Conservation (phyloP, 441 rosid genomes). For the Croton setiger region DNA sequence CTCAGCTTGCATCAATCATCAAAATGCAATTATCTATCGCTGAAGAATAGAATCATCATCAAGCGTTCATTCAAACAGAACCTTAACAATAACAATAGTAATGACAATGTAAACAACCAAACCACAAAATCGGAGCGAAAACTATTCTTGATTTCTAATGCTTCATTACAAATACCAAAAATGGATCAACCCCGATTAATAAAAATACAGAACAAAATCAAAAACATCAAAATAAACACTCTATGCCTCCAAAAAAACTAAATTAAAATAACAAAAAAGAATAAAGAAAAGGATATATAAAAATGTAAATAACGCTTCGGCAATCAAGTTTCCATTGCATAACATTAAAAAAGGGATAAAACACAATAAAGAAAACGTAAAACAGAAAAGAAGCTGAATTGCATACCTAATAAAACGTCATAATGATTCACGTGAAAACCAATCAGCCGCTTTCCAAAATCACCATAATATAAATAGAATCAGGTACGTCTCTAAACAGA, state of each 20-base stretch:
- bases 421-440: conserved; percentile 9
- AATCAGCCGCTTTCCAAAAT: conserved; percentile 4
- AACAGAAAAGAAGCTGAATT: conserved; percentile 26
- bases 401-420: conserved; percentile 17
- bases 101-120: neutral
- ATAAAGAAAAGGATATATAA: neutral
- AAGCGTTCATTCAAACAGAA: neutral
- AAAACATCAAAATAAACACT: conserved; percentile 1
- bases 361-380: conserved; percentile 22
- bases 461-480: too few relatives aligned
- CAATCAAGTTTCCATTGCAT: neutral
- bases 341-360: neutral
- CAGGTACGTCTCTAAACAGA: neutral
- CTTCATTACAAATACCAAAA: neutral
- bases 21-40: conserved; percentile 16
- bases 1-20: conserved; percentile 14
- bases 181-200: conserved; percentile 8
- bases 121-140: conserved; percentile 7
- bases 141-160: neutral
- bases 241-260: neutral
- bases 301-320: neutral
- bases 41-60: conserved; percentile 10
- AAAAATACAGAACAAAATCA: neutral
- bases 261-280: neutral
- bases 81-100: neutral